Conservation (phyloP, 2,329 filamentous ascomycete species). For the Periglandula ipomoeae region DNA sequence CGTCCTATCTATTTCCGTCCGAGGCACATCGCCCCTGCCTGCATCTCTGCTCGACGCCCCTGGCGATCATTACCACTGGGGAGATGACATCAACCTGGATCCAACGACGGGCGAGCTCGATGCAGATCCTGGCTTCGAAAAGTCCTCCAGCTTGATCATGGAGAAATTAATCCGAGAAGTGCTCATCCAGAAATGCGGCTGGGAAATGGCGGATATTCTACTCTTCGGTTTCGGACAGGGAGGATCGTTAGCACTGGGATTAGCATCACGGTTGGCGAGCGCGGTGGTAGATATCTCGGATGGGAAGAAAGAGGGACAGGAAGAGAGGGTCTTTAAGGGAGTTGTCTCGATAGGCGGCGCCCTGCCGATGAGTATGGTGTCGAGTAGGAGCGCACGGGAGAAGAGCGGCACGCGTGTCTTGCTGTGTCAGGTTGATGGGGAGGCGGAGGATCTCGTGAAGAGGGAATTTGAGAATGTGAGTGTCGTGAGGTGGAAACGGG, state of each 20-base stretch:
- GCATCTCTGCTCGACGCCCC: conserved; percentile 44
- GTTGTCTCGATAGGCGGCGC: conserved; percentile 54
- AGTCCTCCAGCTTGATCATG: conserved; percentile 36
- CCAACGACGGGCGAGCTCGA: conserved; percentile 43
- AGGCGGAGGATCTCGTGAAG: conserved; percentile 55
- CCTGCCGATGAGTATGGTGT: conserved; percentile 43
- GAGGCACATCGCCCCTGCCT: conserved; percentile 60
- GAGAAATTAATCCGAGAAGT: conserved; percentile 40
- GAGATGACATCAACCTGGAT: conserved; percentile 53
- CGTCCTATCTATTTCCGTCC: conserved; percentile 65
- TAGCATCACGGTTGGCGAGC: conserved; percentile 32
- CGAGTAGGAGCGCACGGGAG: conserved; percentile 30
- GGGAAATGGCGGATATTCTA: conserved; percentile 49
- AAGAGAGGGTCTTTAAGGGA: conserved; percentile 36
- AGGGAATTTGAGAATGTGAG: conserved; percentile 57
- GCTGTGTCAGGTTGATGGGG: conserved; percentile 50
- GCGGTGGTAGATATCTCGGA: conserved; percentile 26
- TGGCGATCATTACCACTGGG: conserved; percentile 49
- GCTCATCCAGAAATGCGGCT: conserved; percentile 48
- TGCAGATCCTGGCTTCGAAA: conserved; percentile 51
- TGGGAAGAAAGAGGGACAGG: neutral
- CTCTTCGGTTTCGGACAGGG: conserved; percentile 62
- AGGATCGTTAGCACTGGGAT: conserved; percentile 50
- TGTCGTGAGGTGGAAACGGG: conserved; percentile 59
- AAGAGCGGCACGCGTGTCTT: conserved; percentile 58